These are phyloP conservation scores for Wickerhamiella pararugosa DNA, from an alignment of 1,139 yeast genomes.

Conservation along the genomic window DNA sequence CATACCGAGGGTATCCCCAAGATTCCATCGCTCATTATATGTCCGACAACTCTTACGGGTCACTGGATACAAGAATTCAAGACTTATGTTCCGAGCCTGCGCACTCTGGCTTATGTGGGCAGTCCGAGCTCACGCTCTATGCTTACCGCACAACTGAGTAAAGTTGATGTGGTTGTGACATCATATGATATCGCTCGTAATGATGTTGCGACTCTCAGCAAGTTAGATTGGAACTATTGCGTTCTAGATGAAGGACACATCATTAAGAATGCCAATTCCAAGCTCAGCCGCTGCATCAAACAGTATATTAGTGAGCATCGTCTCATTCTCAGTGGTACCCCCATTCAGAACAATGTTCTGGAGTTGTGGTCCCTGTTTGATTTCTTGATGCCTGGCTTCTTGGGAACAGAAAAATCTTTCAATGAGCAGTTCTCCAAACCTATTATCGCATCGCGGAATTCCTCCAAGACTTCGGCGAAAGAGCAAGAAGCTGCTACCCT, in stretches of 20 bases:
- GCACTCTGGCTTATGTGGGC: slow-evolving; percentile 79
- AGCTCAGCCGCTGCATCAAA: slow-evolving; percentile 79
- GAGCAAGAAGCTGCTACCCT: slow-evolving; percentile 97
- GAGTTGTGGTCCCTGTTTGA: slow-evolving; percentile 97
- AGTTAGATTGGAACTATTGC: slow-evolving; percentile 75
- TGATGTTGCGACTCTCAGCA: slow-evolving; percentile 52
- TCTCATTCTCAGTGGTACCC: slow-evolving; percentile 87
- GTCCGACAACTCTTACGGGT: slow-evolving; percentile 96
- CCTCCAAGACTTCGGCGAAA: slow-evolving; percentile 67
- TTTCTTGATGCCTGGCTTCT: slow-evolving; percentile 95
- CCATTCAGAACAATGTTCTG: slow-evolving; percentile 91
- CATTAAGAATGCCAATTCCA: slow-evolving; percentile 80
- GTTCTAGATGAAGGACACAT: slow-evolving; percentile 97
- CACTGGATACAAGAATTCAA: slow-evolving; percentile 96
- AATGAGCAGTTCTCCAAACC: slow-evolving; percentile 96
- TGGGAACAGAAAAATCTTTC: slow-evolving; percentile 89
- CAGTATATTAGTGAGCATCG: slow-evolving; percentile 74
- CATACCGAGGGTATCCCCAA: slow-evolving; percentile 43
- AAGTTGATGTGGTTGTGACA: slow-evolving; percentile 74
- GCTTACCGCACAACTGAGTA: slow-evolving; percentile 38
- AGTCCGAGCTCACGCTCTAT: slow-evolving; percentile 61
- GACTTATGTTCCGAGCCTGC: slow-evolving; percentile 80
- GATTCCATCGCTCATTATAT: slow-evolving; percentile 71
- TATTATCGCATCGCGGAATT: slow-evolving; percentile 83
- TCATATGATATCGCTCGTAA: slow-evolving; percentile 94